Evolutionary conservation across 163 green algal genomes (phyloP), one percentile per base, ranked within the genome.

Genomic region (Picocystis sp.): DNA sequence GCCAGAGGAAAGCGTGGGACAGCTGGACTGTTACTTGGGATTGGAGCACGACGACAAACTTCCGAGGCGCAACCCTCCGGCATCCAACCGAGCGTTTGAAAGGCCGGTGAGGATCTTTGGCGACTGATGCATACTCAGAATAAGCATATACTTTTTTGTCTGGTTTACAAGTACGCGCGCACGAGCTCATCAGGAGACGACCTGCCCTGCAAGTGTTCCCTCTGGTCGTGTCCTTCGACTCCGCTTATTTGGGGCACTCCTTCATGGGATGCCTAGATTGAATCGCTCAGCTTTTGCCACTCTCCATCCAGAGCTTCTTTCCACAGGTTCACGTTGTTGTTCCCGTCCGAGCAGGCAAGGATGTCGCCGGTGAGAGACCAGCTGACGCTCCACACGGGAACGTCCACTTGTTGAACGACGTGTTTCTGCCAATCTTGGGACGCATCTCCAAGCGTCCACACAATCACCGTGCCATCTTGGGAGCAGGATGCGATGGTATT

Each of bases 291-390:
- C 53, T 93, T 75, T 61, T 91, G 67, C 89, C 89, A 98, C 49
- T 76, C 25, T 2, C 89, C 86, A 60, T 95, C 84, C 5, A 85
- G 42, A 0, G 64, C 67, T 71, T 98, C 84, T 66, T 96, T 96
- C 90, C 91, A 99, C 15, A 97, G 60, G 10, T 72, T 90, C 2
- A 99, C 86, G 5, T 52, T 46, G 52, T 80, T 81, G 56, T 77
- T 86, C 22, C 60, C 81, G 60, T 99, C 90, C 2, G 79, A 82
- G 6, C 91, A 88, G 17, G 91, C 84, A 22, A 99, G 75, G 23
- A 98, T 76, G 60, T 75, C 81, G 45, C 91, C 91, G 12, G 79
- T 93, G 3, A 85, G 70, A 3, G 70, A 87, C 91, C 91, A 99
- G 67, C 73, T 88, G 3, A 96, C 70, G 3, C 83, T 72, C 83